A percentile compares a stretch with the other conserved stretches of the same genome.
Evolutionary conservation across 1,284 basidiomycete species (phyloP).

Genomic region (Puccinia triticina): DNA sequence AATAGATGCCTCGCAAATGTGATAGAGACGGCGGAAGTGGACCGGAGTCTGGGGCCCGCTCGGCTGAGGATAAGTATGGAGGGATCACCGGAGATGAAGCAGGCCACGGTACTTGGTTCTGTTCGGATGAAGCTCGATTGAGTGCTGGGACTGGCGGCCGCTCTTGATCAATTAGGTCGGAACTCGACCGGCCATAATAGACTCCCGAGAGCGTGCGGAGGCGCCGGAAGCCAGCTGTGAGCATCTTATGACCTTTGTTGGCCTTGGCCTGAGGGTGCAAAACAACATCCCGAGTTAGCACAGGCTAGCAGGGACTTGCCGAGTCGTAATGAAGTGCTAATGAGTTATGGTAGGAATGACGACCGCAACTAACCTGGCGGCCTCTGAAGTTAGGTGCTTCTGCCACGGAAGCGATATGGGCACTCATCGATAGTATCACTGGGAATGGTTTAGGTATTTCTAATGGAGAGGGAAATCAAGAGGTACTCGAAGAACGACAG

Average conservation of each 20-base stretch:
- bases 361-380: background rate
- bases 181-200: background rate
- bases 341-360: background rate
- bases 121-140: slow-evolving; percentile 10
- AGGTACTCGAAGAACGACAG: slow-evolving; percentile 5
- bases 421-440: background rate
- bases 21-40: slow-evolving; percentile 14
- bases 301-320: background rate
- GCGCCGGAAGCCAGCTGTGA: slow-evolving; percentile 16
- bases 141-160: slow-evolving; percentile 1
- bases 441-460: background rate
- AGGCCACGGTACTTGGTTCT: background rate
- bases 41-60: background rate
- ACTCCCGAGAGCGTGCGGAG: slow-evolving; percentile 30
- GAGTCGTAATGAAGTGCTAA: background rate
- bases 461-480: background rate
- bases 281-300: background rate
- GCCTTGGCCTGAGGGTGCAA: background rate
- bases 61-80: too few species aligned
- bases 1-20: slow-evolving; percentile 25
- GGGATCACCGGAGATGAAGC: background rate
- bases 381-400: background rate
- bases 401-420: background rate
- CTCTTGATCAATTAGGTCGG: background rate
- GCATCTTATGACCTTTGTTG: slow-evolving; percentile 10